Conservation (phyloP, 1,284 basidiomycete genomes). For the Rhizoctonia solani region DNA sequence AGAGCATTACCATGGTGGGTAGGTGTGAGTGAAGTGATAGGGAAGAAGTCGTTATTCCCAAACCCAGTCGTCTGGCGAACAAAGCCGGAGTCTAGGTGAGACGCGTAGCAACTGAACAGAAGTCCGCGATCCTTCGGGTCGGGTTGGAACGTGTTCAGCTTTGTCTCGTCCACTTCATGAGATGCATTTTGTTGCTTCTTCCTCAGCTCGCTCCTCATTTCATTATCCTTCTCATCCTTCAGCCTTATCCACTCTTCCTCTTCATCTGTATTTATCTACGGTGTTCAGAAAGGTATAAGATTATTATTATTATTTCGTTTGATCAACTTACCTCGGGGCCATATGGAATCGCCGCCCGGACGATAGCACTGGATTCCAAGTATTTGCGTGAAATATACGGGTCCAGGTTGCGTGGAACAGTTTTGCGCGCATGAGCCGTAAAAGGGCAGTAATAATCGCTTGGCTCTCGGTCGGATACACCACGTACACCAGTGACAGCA, state of each 20-base stretch:
- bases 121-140: slow-evolving; percentile 41
- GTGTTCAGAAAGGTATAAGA: too few relatives aligned
- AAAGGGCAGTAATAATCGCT: slow-evolving; percentile 44
- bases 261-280: too few relatives aligned
- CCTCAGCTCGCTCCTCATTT: too few relatives aligned
- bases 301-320: too few relatives aligned
- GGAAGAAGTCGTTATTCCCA: slow-evolving; percentile 28
- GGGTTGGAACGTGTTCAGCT: neutral
- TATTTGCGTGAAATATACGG: slow-evolving; percentile 40
- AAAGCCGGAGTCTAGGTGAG: slow-evolving; percentile 44
- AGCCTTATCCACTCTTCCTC: too few relatives aligned
- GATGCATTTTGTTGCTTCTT: too few relatives aligned
- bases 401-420: slow-evolving; percentile 42
- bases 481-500: slow-evolving; percentile 3
- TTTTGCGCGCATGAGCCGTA: slow-evolving; percentile 45
- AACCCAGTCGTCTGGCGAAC: slow-evolving; percentile 5
- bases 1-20: too few relatives aligned
- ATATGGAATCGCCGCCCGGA: slow-evolving; percentile 44
- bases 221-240: too few relatives aligned
- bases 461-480: neutral
- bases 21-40: neutral
- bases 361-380: slow-evolving; percentile 37
- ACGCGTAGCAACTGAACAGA: slow-evolving; percentile 45
- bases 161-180: too few relatives aligned
- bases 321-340: slow-evolving; percentile 44